These are phyloP conservation scores for Synchytrium microbalum DNA, from an alignment of 371 early-diverging fungal genomes.

Conservation along the genomic window DNA sequence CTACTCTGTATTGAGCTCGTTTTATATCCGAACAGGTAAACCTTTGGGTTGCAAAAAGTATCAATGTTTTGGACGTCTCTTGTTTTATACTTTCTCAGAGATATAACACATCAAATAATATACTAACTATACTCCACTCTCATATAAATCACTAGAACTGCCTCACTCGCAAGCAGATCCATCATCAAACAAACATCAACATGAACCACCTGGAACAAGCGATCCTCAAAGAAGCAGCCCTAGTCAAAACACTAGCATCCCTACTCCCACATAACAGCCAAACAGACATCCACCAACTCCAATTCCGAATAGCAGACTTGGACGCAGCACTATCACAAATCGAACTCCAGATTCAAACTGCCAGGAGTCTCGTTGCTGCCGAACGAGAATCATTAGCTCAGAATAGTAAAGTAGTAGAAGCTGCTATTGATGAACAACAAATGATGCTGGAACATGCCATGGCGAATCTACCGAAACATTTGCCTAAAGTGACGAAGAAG, in stretches of 20 bases:
- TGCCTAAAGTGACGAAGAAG: conserved; percentile 7
- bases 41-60: too few relatives aligned
- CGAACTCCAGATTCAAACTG: neutral
- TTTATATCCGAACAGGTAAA: too few relatives aligned
- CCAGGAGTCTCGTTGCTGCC: neutral
- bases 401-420: neutral
- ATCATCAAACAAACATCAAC: too few relatives aligned
- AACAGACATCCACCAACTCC: neutral
- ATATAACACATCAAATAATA: too few relatives aligned
- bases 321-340: neutral
- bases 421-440: neutral
- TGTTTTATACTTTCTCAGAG: too few relatives aligned
- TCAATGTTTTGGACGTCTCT: too few relatives aligned
- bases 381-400: neutral
- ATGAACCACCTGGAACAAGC: neutral
- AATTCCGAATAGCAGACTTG: neutral
- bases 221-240: neutral
- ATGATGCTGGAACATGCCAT: conserved; percentile 11
- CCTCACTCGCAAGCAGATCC: neutral
- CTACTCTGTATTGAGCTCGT: too few relatives aligned
- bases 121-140: too few relatives aligned
- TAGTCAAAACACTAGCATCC: neutral
- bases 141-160: too few relatives aligned
- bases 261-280: neutral
- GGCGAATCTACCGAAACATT: conserved; percentile 14